A percentile compares a stretch with the other conserved stretches of the same genome.
These are phyloP conservation scores for Meyerozyma sp. DNA, from an alignment of 1,139 yeast species.

Conservation along the genomic window DNA sequence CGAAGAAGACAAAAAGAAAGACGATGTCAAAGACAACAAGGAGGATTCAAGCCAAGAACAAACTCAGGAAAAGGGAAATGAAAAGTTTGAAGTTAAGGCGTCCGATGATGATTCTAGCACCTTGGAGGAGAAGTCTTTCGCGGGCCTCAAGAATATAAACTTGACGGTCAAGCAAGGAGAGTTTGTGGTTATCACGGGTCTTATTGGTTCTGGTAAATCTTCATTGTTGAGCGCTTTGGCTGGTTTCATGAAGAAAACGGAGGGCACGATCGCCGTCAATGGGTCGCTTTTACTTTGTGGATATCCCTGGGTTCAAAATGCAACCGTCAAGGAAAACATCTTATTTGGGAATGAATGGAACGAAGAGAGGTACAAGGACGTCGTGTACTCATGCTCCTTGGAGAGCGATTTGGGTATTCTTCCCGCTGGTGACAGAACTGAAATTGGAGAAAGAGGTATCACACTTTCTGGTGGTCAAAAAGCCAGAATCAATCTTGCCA, in stretches of 20 bases:
- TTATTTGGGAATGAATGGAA: conserved; percentile 26
- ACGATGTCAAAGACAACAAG: neutral
- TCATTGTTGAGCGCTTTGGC: conserved; percentile 43
- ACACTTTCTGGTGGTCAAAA: conserved; percentile 18
- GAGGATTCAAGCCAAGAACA: conserved; percentile 6
- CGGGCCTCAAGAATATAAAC: conserved; percentile 19
- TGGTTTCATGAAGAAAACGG: conserved; percentile 40
- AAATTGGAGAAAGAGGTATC: conserved; percentile 17
- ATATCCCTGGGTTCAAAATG: conserved; percentile 45
- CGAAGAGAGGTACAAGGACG: conserved; percentile 21
- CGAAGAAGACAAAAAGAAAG: neutral
- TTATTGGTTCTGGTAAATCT: conserved; percentile 47
- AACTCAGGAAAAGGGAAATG: conserved; percentile 4
- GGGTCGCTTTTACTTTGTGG: conserved; percentile 45
- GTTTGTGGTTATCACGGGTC: conserved; percentile 43
- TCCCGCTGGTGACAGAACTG: conserved; percentile 15
- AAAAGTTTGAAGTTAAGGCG: neutral
- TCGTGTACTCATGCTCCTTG: conserved; percentile 31
- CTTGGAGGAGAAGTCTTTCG: conserved; percentile 9
- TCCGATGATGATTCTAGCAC: conserved; percentile 6
- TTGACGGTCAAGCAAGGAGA: conserved; percentile 36
- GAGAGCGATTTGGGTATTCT: conserved; percentile 17
- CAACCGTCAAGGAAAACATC: conserved; percentile 36
- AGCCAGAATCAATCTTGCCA: conserved; percentile 17
- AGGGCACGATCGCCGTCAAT: conserved; percentile 34